Evolutionary conservation across 495 filamentous ascomycete species (phyloP), one percentile per base, ranked within the genome.

Genomic region (Aspergillus egyptiacus): DNA sequence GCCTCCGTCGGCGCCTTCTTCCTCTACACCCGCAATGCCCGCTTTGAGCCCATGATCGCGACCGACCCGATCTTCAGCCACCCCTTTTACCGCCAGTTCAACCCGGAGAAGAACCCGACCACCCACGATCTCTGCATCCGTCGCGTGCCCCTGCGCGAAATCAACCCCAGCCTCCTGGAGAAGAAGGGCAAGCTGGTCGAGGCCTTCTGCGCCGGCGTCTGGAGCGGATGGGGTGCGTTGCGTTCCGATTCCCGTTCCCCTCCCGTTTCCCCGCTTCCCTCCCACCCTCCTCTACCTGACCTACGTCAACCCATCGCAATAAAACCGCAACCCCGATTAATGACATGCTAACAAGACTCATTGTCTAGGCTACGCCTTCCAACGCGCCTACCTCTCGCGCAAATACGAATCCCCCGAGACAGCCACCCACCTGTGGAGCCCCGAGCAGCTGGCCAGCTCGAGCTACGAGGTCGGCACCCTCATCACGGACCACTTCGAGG

Each of bases 401-500:
- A 85, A 85, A 58, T 84, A 85, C 65, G 70, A 79, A 37, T 65
- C 64, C 30, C 69, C 80, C 3, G 75, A 75, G n/a, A 85, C 84
- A 6, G 70, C 78, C 19, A 48, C 64, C 44, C 77, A 87, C 52
- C 77, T 88, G 17, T 88, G 85, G 85, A 67, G 71, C 5, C 67
- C 60, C 18, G 59, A 69, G 6, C 77, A 82, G 30, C 71, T 89
- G 1, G 57, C 70, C 17, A 39, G 56, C 14, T 77, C 70, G 23
- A 68, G 51, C 27, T 89, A 85, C 61, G 73, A 81, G 20, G 65
- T 75, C 30, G 84, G 84, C 20, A 83, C 84, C 17, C 61, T 76
- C 23, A 77, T 87, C 56, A 84, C 81, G 20, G 85, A 89, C 59
- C 84, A 89, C 64, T 88, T 89, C 62, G 82, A 89, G 63, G 84